These are phyloP conservation scores for Anthostomella pinea DNA, from an alignment of 2,329 filamentous ascomycete genomes.

Conservation along the genomic window DNA sequence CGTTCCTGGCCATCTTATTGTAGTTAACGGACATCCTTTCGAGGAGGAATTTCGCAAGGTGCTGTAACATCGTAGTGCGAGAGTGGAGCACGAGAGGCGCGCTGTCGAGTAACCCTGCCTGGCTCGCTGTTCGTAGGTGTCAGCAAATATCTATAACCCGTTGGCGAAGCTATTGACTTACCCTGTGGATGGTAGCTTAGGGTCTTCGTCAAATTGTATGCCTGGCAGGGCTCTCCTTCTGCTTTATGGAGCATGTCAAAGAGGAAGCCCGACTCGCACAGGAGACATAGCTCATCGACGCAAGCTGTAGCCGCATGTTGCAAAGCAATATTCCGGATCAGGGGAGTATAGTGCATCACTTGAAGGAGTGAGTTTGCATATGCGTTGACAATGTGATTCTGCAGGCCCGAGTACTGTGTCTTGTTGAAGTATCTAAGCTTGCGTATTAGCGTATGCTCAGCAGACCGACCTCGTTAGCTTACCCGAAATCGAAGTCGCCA, in stretches of 20 bases:
- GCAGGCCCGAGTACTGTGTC: conserved; percentile 84
- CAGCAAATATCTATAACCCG: not conserved
- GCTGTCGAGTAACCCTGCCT: conserved; percentile 81
- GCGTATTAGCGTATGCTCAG: not conserved
- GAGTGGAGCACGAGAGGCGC: conserved; percentile 65
- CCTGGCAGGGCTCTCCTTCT: conserved; percentile 89
- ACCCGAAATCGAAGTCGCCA: conserved; percentile 98
- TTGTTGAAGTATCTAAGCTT: conserved; percentile 81
- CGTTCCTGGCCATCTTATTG: conserved; percentile 61
- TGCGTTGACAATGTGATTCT: conserved; percentile 95
- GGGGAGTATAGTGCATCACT: conserved; percentile 84
- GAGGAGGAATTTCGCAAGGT: conserved; percentile 79
- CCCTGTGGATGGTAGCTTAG: conserved; percentile 80
- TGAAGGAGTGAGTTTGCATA: conserved; percentile 93
- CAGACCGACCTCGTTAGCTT: conserved; percentile 30
- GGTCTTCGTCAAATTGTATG: conserved; percentile 89
- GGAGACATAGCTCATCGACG: conserved; percentile 74
- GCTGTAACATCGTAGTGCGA: conserved; percentile 79
- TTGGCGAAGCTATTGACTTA: conserved; percentile 28
- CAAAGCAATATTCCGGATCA: conserved; percentile 82
- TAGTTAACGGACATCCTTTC: conserved; percentile 78
- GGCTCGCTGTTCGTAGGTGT: conserved; percentile 51
- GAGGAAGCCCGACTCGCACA: conserved; percentile 92
- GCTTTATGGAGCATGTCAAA: conserved; percentile 99
- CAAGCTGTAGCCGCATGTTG: conserved; percentile 87